A percentile compares a stretch with the other conserved stretches of the same genome.
phyloP scores from a whole-genome alignment of 306 rosid genomes.

The Rosa persica region DNA sequence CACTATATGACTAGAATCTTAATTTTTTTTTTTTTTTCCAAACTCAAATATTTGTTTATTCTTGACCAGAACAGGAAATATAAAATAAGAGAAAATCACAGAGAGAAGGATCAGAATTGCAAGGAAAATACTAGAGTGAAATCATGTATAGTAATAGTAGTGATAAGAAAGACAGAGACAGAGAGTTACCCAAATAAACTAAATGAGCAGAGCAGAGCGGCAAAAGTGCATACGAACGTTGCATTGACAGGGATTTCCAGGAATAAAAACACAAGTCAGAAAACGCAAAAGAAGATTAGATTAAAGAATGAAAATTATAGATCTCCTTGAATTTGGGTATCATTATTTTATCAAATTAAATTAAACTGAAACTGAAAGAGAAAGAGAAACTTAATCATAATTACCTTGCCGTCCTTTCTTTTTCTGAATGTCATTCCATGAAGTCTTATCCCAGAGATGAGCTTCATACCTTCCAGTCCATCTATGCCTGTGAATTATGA shows the following conservation, averaged over 20 bases:
- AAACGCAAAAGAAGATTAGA: slow-evolving; percentile 17
- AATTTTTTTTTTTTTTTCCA: background rate
- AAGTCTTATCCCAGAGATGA: slow-evolving; percentile 92
- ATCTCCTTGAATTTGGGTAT: slow-evolving; percentile 52
- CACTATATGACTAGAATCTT: slow-evolving; percentile 19
- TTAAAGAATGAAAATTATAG: slow-evolving; percentile 17
- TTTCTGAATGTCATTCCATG: slow-evolving; percentile 82
- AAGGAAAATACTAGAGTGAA: background rate
- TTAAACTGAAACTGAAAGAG: background rate
- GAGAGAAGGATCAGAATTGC: background rate
- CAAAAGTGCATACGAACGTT: slow-evolving; percentile 54
- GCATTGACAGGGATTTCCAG: slow-evolving; percentile 48
- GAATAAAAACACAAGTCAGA: slow-evolving; percentile 62
- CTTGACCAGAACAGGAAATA: slow-evolving; percentile 1
- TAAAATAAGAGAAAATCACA: background rate
- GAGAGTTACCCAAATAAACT: slow-evolving; percentile 91
- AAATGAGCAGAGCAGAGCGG: slow-evolving; percentile 49
- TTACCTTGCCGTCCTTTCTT: slow-evolving; percentile 95
- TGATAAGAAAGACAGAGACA: background rate
- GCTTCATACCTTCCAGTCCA: slow-evolving; percentile 99
- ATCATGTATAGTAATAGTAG: slow-evolving; percentile 6
- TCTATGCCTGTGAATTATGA: slow-evolving; percentile 58
- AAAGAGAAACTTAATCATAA: background rate
- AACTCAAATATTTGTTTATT: background rate
- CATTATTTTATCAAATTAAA: slow-evolving; percentile 9